Conservation (phyloP, 116 monocot species). For the Iris pallida region DNA sequence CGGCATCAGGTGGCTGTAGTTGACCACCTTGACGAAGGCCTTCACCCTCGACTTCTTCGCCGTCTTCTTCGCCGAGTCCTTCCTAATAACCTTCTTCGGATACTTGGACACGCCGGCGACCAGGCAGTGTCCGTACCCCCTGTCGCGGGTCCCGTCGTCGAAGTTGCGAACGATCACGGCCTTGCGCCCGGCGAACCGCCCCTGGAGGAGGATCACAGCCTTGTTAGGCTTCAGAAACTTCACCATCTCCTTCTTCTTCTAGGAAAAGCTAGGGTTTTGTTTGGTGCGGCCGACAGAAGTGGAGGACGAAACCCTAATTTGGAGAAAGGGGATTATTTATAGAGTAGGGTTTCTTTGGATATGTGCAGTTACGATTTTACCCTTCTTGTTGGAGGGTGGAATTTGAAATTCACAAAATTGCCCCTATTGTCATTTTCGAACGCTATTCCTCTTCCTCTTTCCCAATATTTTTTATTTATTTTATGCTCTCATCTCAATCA, state of each 20-base stretch:
- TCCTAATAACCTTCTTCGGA: constrained; percentile 54
- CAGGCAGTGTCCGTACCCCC: constrained; percentile 54
- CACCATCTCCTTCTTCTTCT: constrained; percentile 26
- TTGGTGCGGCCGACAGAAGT: too few relatives aligned
- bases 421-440: too few relatives aligned
- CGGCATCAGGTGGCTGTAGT: constrained; percentile 46
- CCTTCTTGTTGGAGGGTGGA: too few relatives aligned
- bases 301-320: too few relatives aligned
- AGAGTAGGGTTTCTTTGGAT: too few relatives aligned
- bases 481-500: too few relatives aligned
- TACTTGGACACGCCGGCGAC: constrained; percentile 50
- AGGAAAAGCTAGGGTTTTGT: too few relatives aligned
- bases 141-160: constrained; percentile 60
- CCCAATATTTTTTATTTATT: too few relatives aligned
- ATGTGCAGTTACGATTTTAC: too few relatives aligned
- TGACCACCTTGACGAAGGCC: constrained; percentile 48
- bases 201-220: constrained; percentile 55
- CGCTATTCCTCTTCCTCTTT: too few relatives aligned
- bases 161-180: constrained; percentile 47
- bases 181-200: constrained; percentile 53
- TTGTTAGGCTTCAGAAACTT: constrained; percentile 59
- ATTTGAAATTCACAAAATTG: too few relatives aligned
- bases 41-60: constrained; percentile 47
- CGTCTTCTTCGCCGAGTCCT: constrained; percentile 52
- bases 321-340: too few relatives aligned